Percentiles rank a stretch among this genome's conserved stretches.
phyloP scores from a whole-genome alignment of 352 stramenopile species.

The Pythium oligandrum region DNA sequence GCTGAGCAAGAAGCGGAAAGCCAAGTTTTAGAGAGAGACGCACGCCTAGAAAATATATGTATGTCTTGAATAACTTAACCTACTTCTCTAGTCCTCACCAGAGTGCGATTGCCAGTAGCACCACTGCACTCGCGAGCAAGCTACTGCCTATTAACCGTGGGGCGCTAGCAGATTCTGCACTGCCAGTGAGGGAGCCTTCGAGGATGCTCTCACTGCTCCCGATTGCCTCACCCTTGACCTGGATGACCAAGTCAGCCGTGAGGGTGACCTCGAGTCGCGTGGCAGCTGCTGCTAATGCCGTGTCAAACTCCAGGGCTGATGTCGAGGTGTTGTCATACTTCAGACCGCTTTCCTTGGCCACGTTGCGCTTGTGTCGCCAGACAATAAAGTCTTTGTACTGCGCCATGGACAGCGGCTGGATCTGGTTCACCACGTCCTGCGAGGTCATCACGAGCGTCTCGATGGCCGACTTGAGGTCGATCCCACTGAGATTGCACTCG shows the following conservation, averaged over 20 bases:
- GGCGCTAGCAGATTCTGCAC: too few relatives aligned
- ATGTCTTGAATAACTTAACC: too few relatives aligned
- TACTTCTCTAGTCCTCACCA: too few relatives aligned
- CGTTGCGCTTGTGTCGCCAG: slow-evolving; percentile 48
- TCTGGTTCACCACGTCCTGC: slow-evolving; percentile 26
- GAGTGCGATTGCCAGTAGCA: too few relatives aligned
- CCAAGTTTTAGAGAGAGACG: slow-evolving; percentile 55
- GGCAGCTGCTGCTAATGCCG: slow-evolving; percentile 18
- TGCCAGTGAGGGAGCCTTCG: too few relatives aligned
- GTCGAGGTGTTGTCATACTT: slow-evolving; percentile 46
- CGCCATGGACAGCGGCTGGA: slow-evolving; percentile 22
- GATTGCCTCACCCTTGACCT: slow-evolving; percentile 3
- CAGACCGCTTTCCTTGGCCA: slow-evolving; percentile 35
- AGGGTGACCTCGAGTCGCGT: slow-evolving; percentile 7
- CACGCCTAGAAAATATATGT: background rate
- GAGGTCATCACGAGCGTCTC: slow-evolving; percentile 67
- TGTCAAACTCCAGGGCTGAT: slow-evolving; percentile 44
- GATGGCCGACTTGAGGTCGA: slow-evolving; percentile 47
- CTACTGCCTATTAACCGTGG: too few relatives aligned
- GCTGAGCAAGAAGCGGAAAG: slow-evolving; percentile 73
- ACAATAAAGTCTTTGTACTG: slow-evolving; percentile 48
- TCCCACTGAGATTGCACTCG: slow-evolving; percentile 42
- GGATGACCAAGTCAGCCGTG: slow-evolving; percentile 4
- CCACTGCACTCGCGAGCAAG: too few relatives aligned
- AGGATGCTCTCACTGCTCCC: background rate